Evolutionary conservation across 106 monocot species (phyloP).

Genomic region (Acanthochlamys bracteata): DNA sequence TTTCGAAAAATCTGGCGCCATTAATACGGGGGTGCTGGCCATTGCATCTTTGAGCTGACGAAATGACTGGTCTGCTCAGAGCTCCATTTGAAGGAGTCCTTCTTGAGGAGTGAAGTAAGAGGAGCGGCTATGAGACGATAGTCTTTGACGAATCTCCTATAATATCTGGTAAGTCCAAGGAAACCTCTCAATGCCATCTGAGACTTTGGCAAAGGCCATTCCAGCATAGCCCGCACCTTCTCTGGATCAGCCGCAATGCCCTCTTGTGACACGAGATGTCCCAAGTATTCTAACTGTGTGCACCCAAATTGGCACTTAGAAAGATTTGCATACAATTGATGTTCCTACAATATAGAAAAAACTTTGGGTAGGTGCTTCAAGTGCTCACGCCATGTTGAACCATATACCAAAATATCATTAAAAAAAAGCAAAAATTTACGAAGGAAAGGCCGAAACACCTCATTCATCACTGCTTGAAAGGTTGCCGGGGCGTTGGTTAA

Average conservation of each 20-base stretch:
- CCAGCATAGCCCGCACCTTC: not conserved
- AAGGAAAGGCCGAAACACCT: not conserved
- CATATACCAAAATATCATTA: constrained; percentile 1
- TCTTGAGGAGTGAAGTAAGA: not conserved
- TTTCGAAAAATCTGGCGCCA: not conserved
- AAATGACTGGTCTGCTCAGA: not conserved
- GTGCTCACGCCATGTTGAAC: not conserved
- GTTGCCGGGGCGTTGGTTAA: not conserved
- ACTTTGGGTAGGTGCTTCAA: too few relatives aligned
- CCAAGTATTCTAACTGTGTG: not conserved
- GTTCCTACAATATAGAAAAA: not conserved
- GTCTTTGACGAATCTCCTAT: not conserved
- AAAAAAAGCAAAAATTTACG: constrained; percentile 1
- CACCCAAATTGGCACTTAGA: not conserved
- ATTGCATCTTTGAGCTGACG: not conserved
- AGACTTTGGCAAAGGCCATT: not conserved
- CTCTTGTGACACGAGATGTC: not conserved
- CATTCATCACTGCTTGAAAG: not conserved
- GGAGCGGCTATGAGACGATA: constrained; percentile 3
- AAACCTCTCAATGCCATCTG: not conserved
- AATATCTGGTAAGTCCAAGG: not conserved
- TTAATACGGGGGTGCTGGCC: not conserved
- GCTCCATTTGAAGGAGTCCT: not conserved
- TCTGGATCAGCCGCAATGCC: not conserved
- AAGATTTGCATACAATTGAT: not conserved